phyloP scores from a whole-genome alignment of 495 filamentous ascomycete species.

The Glarea lozoyensis region DNA sequence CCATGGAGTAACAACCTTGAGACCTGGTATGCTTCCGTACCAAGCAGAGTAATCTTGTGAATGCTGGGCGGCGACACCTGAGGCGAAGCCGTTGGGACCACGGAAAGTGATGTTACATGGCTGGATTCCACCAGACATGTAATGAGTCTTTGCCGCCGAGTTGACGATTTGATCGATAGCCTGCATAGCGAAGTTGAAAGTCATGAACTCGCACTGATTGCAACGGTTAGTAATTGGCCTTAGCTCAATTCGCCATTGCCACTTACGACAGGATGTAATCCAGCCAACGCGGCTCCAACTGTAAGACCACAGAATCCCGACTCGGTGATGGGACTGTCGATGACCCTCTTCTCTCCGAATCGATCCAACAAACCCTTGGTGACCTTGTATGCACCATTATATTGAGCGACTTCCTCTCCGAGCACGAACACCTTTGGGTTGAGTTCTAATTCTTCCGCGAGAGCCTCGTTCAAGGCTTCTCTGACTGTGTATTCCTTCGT shows the following conservation, averaged over 20 bases:
- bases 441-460: conserved; percentile 91
- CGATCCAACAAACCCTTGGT: conserved; percentile 94
- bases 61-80: conserved; percentile 95
- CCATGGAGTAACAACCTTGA: conserved; percentile 95
- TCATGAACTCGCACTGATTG: conserved; percentile 95
- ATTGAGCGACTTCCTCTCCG: conserved; percentile 98
- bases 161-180: conserved; percentile 99
- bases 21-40: conserved; percentile 95
- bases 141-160: conserved; percentile 97
- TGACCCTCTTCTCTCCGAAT: conserved; percentile 94
- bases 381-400: conserved; percentile 99
- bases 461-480: conserved; percentile 94
- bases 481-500: conserved; percentile 90
- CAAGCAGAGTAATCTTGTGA: conserved; percentile 97
- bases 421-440: conserved; percentile 92
- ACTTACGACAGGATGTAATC: conserved; percentile 86
- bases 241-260: conserved; percentile 4
- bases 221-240: conserved; percentile 2
- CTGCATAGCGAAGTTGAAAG: conserved; percentile 99
- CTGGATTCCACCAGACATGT: conserved; percentile 99
- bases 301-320: conserved; percentile 89
- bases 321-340: conserved; percentile 97
- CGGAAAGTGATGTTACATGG: conserved; percentile 99
- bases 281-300: conserved; percentile 88
- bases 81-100: conserved; percentile 93